Evolutionary conservation across 148 eudicot species (phyloP).

Genomic region (Nepenthes gracilis): DNA sequence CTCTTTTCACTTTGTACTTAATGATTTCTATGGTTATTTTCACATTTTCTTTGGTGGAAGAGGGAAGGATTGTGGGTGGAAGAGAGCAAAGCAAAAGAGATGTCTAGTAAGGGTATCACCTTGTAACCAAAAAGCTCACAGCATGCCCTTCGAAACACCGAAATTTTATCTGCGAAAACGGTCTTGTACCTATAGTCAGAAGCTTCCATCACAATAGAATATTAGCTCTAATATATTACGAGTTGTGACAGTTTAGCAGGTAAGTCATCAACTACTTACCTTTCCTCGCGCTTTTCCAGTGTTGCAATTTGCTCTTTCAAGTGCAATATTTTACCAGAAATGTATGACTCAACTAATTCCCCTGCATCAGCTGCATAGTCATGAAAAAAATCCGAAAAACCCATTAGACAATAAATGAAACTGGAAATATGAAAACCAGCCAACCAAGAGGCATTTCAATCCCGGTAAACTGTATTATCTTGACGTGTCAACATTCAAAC

Average conservation of each 20-base stretch:
- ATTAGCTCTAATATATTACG: not conserved
- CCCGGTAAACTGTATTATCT: too few species aligned
- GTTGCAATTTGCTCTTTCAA: conserved; percentile 97
- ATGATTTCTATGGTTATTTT: not conserved
- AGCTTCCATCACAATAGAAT: not conserved
- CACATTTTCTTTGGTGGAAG: not conserved
- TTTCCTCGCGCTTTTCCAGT: conserved; percentile 96
- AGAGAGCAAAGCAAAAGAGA: not conserved
- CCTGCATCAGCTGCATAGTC: conserved; percentile 71
- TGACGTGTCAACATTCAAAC: too few species aligned
- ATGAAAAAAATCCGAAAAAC: not conserved
- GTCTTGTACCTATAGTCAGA: conserved; percentile 67
- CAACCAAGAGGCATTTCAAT: too few species aligned
- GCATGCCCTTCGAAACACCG: conserved; percentile 97
- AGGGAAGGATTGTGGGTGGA: not conserved
- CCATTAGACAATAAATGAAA: too few species aligned
- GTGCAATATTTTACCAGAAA: conserved; percentile 83
- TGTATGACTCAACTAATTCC: conserved; percentile 66
- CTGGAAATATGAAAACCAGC: too few species aligned
- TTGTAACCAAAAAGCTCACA: conserved; percentile 99
- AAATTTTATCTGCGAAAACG: conserved; percentile 95
- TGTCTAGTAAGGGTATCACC: conserved; percentile 23
- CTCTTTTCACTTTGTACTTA: not conserved
- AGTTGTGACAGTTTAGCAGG: not conserved
- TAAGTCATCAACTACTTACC: conserved; percentile 32